These are phyloP conservation scores for Geum urbanum DNA, from an alignment of 306 rosid genomes.

Conservation along the genomic window DNA sequence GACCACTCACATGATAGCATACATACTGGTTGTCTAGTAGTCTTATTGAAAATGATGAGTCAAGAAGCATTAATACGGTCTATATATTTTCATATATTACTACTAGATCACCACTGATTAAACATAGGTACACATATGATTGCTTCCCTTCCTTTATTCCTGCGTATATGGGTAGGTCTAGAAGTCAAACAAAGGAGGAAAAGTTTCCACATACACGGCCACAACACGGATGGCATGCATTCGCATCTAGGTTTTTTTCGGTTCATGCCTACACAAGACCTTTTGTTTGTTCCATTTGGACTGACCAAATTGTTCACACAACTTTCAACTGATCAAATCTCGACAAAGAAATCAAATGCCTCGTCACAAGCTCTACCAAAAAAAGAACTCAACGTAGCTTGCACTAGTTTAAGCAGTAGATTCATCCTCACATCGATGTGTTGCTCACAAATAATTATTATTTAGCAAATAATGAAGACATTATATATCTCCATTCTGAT, in stretches of 20 bases:
- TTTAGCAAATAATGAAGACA: background rate
- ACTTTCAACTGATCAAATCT: background rate
- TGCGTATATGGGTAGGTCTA: background rate
- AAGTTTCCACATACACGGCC: background rate
- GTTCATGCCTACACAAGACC: background rate
- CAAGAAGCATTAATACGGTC: no score
- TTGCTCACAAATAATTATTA: background rate
- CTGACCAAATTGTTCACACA: background rate
- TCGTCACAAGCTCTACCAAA: background rate
- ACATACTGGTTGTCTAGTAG: no score
- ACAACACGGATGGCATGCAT: background rate
- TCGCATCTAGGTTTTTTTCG: background rate
- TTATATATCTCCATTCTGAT: background rate
- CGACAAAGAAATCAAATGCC: background rate
- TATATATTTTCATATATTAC: no score
- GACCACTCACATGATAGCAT: no score
- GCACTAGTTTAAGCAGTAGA: background rate
- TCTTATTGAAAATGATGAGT: no score
- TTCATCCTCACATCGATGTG: background rate
- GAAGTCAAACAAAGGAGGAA: background rate
- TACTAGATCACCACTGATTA: no score
- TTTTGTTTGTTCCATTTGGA: background rate
- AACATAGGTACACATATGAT: no score
- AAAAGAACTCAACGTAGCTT: background rate
- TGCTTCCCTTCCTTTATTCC: background rate